phyloP scores from a whole-genome alignment of 1,284 basidiomycete species.

The Naganishia sp. region DNA sequence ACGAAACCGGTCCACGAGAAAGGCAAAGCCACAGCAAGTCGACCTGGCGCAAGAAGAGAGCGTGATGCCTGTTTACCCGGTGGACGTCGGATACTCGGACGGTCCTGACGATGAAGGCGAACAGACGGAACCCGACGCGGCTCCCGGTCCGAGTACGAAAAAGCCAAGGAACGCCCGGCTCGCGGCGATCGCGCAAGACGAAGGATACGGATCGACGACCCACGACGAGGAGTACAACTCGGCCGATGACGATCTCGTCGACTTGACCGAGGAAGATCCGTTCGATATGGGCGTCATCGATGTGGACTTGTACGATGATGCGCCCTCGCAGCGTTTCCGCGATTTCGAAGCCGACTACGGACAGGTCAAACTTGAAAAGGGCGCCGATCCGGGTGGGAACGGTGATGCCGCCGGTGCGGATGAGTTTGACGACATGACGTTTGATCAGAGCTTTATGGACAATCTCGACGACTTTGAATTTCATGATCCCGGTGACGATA shows the following conservation, averaged over 20 bases:
- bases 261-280: conserved; percentile 25
- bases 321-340: conserved; percentile 22
- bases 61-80: conserved; percentile 3
- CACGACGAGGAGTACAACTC: conserved; percentile 15
- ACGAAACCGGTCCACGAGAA: conserved; percentile 10
- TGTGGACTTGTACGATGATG: conserved; percentile 23
- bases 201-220: not conserved
- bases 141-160: conserved; percentile 5
- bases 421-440: conserved; percentile 25
- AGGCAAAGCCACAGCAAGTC: conserved; percentile 11
- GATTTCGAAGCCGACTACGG: conserved; percentile 23
- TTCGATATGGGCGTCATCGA: conserved; percentile 20
- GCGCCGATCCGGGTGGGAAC: not conserved
- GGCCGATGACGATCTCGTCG: conserved; percentile 18
- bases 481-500: conserved; percentile 10
- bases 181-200: conserved; percentile 1
- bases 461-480: conserved; percentile 19
- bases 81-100: conserved; percentile 16
- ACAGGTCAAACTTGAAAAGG: conserved; percentile 19
- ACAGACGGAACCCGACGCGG: conserved; percentile 15
- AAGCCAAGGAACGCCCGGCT: conserved; percentile 8
- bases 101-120: conserved; percentile 22
- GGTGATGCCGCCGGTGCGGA: conserved; percentile 1
- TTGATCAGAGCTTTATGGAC: conserved; percentile 28
- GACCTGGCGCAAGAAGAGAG: conserved; percentile 19